These are phyloP conservation scores for Ascochyta fabae DNA, from an alignment of 2,329 filamentous ascomycete genomes.

Conservation along the genomic window DNA sequence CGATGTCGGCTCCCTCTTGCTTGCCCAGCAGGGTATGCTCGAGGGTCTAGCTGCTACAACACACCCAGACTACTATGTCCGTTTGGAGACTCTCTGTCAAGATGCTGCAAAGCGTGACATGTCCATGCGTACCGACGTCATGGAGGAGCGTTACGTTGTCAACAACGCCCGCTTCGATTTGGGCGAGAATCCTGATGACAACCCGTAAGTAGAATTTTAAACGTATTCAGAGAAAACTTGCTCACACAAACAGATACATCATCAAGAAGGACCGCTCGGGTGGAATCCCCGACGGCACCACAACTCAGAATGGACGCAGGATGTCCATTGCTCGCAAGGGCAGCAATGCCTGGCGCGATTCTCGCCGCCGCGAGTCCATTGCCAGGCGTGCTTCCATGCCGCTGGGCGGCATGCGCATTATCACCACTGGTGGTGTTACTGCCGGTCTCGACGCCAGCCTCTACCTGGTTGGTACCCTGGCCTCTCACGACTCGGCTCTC, in stretches of 20 bases:
- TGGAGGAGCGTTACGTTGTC: slow-evolving; percentile 86
- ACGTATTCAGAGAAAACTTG: neutral
- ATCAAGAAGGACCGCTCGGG: slow-evolving; percentile 63
- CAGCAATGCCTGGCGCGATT: slow-evolving; percentile 80
- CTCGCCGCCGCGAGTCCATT: slow-evolving; percentile 80
- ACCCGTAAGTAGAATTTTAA: slow-evolving; percentile 48
- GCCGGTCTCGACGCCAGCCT: slow-evolving; percentile 82
- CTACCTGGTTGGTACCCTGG: slow-evolving; percentile 84
- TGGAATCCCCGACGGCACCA: slow-evolving; percentile 62
- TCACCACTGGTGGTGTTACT: slow-evolving; percentile 80
- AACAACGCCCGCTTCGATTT: slow-evolving; percentile 90
- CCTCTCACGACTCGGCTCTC: slow-evolving; percentile 76
- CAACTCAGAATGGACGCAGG: slow-evolving; percentile 47
- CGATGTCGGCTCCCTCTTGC: slow-evolving; percentile 79
- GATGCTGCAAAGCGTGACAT: slow-evolving; percentile 73
- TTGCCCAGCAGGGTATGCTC: slow-evolving; percentile 78
- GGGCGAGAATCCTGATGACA: slow-evolving; percentile 77
- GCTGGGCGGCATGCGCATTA: slow-evolving; percentile 71
- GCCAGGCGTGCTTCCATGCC: slow-evolving; percentile 78
- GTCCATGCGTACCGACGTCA: slow-evolving; percentile 79
- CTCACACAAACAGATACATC: slow-evolving; percentile 74
- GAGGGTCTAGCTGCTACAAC: slow-evolving; percentile 81
- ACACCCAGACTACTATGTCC: slow-evolving; percentile 80
- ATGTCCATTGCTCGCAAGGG: slow-evolving; percentile 70
- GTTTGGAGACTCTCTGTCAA: slow-evolving; percentile 81